Conservation (phyloP, 306 rosid species). For the Spatholobus suberectus region DNA sequence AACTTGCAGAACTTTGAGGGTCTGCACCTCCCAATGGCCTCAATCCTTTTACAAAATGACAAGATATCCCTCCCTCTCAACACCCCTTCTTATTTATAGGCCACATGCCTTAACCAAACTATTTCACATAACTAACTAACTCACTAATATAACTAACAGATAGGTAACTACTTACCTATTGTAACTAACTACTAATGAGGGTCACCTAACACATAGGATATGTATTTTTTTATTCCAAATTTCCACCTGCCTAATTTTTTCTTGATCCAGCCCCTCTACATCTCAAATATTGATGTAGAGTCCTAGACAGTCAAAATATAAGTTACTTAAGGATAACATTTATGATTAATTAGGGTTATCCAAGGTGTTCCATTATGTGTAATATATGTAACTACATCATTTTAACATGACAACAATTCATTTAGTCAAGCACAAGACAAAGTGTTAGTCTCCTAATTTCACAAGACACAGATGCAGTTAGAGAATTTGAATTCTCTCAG, state of each 20-base stretch:
- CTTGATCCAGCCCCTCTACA: too few relatives aligned
- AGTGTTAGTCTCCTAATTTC: neutral
- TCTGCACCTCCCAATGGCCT: too few relatives aligned
- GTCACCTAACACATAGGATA: too few relatives aligned
- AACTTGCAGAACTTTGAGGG: too few relatives aligned
- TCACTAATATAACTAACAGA: too few relatives aligned
- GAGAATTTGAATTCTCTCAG: neutral
- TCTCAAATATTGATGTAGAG: neutral
- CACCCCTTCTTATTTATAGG: too few relatives aligned
- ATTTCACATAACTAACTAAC: too few relatives aligned
- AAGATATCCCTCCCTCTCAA: too few relatives aligned
- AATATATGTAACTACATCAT: neutral
- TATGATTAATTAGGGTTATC: neutral
- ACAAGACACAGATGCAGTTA: neutral
- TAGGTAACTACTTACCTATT: too few relatives aligned
- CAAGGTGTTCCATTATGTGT: neutral
- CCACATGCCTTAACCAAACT: too few relatives aligned
- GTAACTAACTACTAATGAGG: too few relatives aligned
- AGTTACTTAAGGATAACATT: constrained; percentile 1
- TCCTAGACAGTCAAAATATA: neutral
- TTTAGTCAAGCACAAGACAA: neutral
- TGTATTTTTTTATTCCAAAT: neutral
- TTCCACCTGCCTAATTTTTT: neutral
- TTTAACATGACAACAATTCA: neutral
- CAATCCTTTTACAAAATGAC: too few relatives aligned